phyloP scores from a whole-genome alignment of 2,329 filamentous ascomycete species.

The Pseudocercospora vitis region DNA sequence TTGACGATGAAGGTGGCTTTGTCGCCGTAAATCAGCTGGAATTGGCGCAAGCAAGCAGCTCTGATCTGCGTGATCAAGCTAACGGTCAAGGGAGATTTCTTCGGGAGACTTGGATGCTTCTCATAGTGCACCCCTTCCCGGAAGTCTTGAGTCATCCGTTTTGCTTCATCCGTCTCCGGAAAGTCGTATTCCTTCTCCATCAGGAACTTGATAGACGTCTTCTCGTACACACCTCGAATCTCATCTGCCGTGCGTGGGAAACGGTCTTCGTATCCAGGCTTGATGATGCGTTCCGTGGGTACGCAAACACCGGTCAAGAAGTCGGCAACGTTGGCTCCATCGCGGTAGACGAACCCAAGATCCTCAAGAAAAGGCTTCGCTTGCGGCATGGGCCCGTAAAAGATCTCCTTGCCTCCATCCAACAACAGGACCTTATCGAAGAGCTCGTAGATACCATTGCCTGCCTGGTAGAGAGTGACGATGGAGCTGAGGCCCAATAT shows the following conservation, averaged over 20 bases:
- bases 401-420: conserved; percentile 65
- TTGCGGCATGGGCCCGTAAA: conserved; percentile 60
- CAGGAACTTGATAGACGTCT: conserved; percentile 50
- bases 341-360: conserved; percentile 62
- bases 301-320: conserved; percentile 66
- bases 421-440: conserved; percentile 71
- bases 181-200: conserved; percentile 61
- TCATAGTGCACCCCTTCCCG: conserved; percentile 53
- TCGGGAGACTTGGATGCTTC: conserved; percentile 56
- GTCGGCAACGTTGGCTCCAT: conserved; percentile 64
- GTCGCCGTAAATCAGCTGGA: conserved; percentile 66
- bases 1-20: conserved; percentile 64
- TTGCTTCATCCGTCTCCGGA: conserved; percentile 52
- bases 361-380: conserved; percentile 65
- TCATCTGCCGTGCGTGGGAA: conserved; percentile 48
- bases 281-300: conserved; percentile 50
- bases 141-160: conserved; percentile 56
- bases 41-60: conserved; percentile 59
- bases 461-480: conserved; percentile 68
- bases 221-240: conserved; percentile 54
- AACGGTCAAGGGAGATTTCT: conserved; percentile 58
- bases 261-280: conserved; percentile 44
- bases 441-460: conserved; percentile 67
- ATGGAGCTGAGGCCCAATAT: conserved; percentile 60
- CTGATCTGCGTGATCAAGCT: conserved; percentile 57